A percentile compares a stretch with the other conserved stretches of the same genome.
phyloP scores from a whole-genome alignment of 1,284 basidiomycete species.

The Xerocomus amazonicus region DNA sequence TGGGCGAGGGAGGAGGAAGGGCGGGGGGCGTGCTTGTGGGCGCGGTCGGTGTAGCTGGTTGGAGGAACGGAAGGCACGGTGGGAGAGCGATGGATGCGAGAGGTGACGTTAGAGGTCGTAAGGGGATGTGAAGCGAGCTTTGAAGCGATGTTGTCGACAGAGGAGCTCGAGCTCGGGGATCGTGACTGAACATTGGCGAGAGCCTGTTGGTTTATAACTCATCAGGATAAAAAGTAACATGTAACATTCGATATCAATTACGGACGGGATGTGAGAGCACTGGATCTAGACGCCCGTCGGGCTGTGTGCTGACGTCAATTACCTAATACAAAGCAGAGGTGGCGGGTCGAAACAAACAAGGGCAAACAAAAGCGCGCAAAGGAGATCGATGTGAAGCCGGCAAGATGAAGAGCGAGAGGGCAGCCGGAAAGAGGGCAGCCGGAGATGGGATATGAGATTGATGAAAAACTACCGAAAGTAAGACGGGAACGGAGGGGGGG shows the following conservation, averaged over 20 bases:
- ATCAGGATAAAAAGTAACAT: conserved; percentile 13
- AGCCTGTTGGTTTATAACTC: conserved; percentile 22
- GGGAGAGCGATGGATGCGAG: conserved; percentile 7
- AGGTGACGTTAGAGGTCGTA: conserved; percentile 1
- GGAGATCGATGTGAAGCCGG: conserved; percentile 12
- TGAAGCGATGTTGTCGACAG: conserved; percentile 1
- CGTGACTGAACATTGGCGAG: conserved; percentile 4
- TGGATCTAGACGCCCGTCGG: conserved; percentile 21
- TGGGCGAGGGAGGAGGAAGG: not conserved
- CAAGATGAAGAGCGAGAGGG: conserved; percentile 22
- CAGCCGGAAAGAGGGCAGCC: conserved; percentile 10
- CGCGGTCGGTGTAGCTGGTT: conserved; percentile 21
- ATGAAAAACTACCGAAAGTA: conserved; percentile 17
- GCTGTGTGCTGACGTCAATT: conserved; percentile 17
- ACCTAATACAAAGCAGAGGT: conserved; percentile 25
- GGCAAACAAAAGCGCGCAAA: conserved; percentile 12
- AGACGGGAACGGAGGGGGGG: conserved; percentile 4
- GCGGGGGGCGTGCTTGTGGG: not conserved
- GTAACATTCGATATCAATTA: conserved; percentile 12
- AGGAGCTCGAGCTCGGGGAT: not conserved
- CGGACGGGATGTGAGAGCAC: conserved; percentile 16
- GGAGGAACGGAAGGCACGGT: conserved; percentile 12
- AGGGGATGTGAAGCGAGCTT: conserved; percentile 8
- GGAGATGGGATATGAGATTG: not conserved
- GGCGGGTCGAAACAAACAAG: conserved; percentile 9